Evolutionary conservation across 208 protist species (phyloP), one percentile per base, ranked within the genome.

Genomic region (Crithidia thermophila): DNA sequence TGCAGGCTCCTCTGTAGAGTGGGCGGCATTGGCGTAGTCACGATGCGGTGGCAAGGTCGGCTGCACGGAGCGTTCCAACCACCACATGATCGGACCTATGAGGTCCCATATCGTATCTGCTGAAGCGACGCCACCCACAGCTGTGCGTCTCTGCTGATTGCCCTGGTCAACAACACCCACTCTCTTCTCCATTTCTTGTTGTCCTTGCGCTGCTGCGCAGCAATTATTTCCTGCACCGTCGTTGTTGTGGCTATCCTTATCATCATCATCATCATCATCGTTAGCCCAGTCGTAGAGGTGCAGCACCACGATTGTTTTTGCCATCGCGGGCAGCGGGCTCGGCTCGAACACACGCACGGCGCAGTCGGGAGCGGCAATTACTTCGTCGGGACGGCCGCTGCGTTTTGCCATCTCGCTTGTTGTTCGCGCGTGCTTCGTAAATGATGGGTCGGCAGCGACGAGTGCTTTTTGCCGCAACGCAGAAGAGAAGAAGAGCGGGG

Each of bases 221-320:
- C n/a, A n/a, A n/a, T n/a, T n/a, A n/a, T n/a, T n/a, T n/a, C n/a
- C n/a, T n/a, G n/a, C n/a, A n/a, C n/a, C n/a, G n/a, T n/a, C n/a
- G n/a, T n/a, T n/a, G n/a, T n/a, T n/a, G n/a, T n/a, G n/a, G n/a
- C n/a, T n/a, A n/a, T n/a, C 28, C 31, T 25, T 23, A 23, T 25
- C 21, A 23, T 18, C 50, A 23, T 18, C 14, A 7, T n/a, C 33
- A 18, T 8, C 40, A n/a, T 2, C 3, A 4, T 0, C 18, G 2
- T 30, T 3, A 0, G 45, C 39, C 30, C 11, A 5, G 46, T 52
- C 59, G 59, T 45, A 55, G 16, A 52, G 4, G 13, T 45, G 59
- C 23, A 65, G 27, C 31, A 65, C 33, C 59, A 65, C 59, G 6
- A 65, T 34, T 4, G 45, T n/a, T 18, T 65, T 65, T 4, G 59